Percentiles rank a stretch among this genome's conserved stretches.
phyloP scores from a whole-genome alignment of 2,329 filamentous ascomycete species.

The Phyllosticta citriasiana region DNA sequence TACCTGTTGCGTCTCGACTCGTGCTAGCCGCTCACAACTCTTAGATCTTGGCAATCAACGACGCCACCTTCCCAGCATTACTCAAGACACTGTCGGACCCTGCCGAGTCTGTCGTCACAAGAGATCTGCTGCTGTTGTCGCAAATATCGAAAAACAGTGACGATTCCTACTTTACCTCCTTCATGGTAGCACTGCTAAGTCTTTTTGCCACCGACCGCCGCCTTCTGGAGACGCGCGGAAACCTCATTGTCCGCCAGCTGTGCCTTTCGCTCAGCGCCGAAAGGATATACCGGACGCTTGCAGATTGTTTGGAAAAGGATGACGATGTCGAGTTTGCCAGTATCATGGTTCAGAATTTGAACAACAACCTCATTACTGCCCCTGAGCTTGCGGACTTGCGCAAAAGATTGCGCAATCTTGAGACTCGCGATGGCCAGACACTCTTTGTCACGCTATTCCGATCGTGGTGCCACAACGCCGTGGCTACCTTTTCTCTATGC shows the following conservation, averaged over 20 bases:
- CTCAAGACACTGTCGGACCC: constrained; percentile 95
- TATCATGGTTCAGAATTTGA: constrained; percentile 98
- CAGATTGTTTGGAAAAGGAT: constrained; percentile 94
- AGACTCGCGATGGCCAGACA: constrained; percentile 84
- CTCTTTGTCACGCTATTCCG: constrained; percentile 92
- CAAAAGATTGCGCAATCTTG: constrained; percentile 80
- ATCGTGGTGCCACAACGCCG: constrained; percentile 97
- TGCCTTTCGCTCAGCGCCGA: constrained; percentile 90
- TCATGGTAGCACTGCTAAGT: constrained; percentile 94
- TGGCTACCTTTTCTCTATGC: constrained; percentile 93
- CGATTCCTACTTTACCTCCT: constrained; percentile 93
- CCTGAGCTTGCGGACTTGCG: constrained; percentile 86
- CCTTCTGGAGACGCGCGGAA: constrained; percentile 82
- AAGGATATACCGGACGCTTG: constrained; percentile 87
- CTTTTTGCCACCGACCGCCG: constrained; percentile 91
- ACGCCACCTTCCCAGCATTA: constrained; percentile 90
- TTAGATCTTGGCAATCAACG: constrained; percentile 72
- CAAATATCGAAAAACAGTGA: constrained; percentile 96
- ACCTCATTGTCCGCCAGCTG: constrained; percentile 90
- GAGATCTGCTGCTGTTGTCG: constrained; percentile 84
- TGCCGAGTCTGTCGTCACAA: constrained; percentile 88
- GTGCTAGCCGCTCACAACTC: background rate
- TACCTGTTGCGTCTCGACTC: background rate
- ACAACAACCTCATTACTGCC: constrained; percentile 97
- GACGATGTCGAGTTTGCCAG: constrained; percentile 97